Conservation (phyloP, 192 early-diverging fungal species). For the Gonapodya prolifera region DNA sequence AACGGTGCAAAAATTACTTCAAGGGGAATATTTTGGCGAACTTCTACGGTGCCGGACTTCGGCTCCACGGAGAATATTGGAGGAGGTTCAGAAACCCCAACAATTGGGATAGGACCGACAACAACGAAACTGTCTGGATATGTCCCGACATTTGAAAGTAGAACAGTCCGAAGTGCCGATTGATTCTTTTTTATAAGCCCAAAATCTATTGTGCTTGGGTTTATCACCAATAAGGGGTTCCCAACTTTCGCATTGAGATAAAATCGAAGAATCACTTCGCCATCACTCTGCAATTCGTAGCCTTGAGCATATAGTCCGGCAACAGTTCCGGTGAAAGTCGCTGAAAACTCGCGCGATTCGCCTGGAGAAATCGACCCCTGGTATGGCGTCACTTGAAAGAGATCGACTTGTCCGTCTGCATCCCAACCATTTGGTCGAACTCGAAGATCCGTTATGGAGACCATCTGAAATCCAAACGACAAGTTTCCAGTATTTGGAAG, state of each 20-base stretch:
- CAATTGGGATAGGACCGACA: background rate
- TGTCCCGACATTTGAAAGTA: constrained; percentile 32
- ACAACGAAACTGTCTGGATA: constrained; percentile 22
- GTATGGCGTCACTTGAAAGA: constrained; percentile 4
- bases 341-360: background rate
- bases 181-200: constrained; percentile 30
- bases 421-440: background rate
- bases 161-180: constrained; percentile 19
- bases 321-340: constrained; percentile 5
- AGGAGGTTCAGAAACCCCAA: background rate
- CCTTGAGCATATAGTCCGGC: constrained; percentile 3
- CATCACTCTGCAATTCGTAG: constrained; percentile 4
- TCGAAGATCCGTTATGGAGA: background rate
- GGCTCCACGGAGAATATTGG: background rate
- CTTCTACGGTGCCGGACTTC: background rate
- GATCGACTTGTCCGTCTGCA: background rate
- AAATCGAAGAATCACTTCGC: constrained; percentile 13
- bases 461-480: constrained; percentile 7
- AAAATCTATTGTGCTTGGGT: constrained; percentile 29
- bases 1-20: background rate
- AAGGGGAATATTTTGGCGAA: background rate
- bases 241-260: constrained; percentile 32
- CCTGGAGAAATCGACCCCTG: background rate
- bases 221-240: constrained; percentile 27
- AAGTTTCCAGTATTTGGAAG: constrained; percentile 11